Base-by-base conservation (phyloP, 768 basidiomycete genomes). In the Dioszegia crocea region DNA sequence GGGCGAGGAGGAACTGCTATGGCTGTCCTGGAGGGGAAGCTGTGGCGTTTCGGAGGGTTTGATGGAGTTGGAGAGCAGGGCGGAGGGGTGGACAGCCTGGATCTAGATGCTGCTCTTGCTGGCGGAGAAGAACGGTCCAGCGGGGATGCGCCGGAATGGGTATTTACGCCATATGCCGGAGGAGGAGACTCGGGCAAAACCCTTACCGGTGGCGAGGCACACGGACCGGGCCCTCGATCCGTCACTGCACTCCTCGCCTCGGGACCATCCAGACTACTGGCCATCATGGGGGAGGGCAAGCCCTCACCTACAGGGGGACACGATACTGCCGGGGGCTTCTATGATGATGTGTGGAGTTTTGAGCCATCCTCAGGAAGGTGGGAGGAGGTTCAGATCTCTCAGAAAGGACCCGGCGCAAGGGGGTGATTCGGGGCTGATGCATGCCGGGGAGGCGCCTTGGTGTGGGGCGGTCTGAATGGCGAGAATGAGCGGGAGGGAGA, bases 351-450 rank as follows among this genome's bases (percentile, higher is more conserved):
- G 3, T 69, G 64, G 64, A 30, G 53, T 12, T 66, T 59, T 24
- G 39, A 59, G 17, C 57, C 47, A 3, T n/a, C 26, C 2, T 30
- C 33, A 1, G 48, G 39, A 4, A 23, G 11, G 21, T 65, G 60
- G 60, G 17, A 56, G 45, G 40, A 57, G 27, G 44, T 61, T 29
- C n/a, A 17, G 19, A 29, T 43, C 6, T 36, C 21, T 16, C 16
- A 17, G 10, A 45, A 24, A 17, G 46, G 52, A 30, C 61, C 60
- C 24, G 45, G 48, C 17, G 59, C 56, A n/a, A 60, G 81, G 16
- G 81, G 82, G 0, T 83, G 82, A 81, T 80, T 83, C 63, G 51
- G 36, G 1, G 69, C 78, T 1, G 60, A 74, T 0, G 76, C 76
- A 0, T 65, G 58, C 1, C 74, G 29, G 57, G 65, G 8, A 59